These are phyloP conservation scores for Coemansia sp. DNA, from an alignment of 192 early-diverging fungal genomes.

Conservation along the genomic window DNA sequence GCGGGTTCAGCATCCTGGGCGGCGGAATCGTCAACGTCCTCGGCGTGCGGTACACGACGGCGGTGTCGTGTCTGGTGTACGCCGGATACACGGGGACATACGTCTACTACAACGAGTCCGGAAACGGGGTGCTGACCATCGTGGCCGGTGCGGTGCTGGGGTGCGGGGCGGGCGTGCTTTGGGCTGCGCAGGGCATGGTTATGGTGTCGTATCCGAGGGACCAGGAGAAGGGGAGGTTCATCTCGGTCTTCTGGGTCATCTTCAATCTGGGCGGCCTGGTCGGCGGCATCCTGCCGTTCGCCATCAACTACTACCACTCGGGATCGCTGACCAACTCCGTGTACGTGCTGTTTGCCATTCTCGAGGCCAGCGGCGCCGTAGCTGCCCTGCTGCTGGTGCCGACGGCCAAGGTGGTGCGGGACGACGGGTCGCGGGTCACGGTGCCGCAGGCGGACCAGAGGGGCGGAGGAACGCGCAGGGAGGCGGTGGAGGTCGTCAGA, in stretches of 20 bases:
- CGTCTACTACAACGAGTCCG: constrained; percentile 62
- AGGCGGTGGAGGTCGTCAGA: constrained; percentile 59
- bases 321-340: constrained; percentile 62
- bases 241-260: constrained; percentile 81
- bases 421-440: constrained; percentile 68
- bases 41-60: constrained; percentile 67
- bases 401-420: constrained; percentile 61
- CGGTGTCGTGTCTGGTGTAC: constrained; percentile 66
- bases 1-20: constrained; percentile 71
- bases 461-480: constrained; percentile 59
- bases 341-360: constrained; percentile 71
- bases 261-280: constrained; percentile 75
- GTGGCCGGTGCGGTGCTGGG: constrained; percentile 73
- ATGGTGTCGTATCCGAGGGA: constrained; percentile 83
- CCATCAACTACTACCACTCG: constrained; percentile 61
- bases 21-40: constrained; percentile 79
- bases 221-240: constrained; percentile 74
- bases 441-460: constrained; percentile 34
- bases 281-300: constrained; percentile 71
- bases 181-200: constrained; percentile 73
- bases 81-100: constrained; percentile 75
- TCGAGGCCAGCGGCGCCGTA: constrained; percentile 67
- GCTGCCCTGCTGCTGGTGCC: constrained; percentile 61
- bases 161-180: constrained; percentile 70
- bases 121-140: constrained; percentile 63